A percentile compares a stretch with the other conserved stretches of the same genome.
phyloP scores from a whole-genome alignment of 2,329 filamentous ascomycete genomes.

The Allantophomopsis lycopodina region DNA sequence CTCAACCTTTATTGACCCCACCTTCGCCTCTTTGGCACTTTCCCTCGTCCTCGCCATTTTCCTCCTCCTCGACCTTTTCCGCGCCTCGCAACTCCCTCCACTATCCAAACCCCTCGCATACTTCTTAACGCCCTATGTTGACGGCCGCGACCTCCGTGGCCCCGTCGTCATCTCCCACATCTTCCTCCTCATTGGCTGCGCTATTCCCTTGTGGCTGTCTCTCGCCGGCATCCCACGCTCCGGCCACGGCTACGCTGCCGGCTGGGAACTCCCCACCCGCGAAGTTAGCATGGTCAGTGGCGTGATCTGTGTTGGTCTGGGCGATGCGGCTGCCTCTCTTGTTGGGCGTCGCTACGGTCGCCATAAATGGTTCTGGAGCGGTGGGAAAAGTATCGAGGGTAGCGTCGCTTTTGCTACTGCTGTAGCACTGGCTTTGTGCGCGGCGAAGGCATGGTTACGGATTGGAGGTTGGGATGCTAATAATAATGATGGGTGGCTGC shows the following conservation, averaged over 20 bases:
- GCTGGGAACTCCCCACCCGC: slow-evolving; percentile 62
- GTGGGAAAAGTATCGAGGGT: slow-evolving; percentile 90
- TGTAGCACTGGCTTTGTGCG: slow-evolving; percentile 61
- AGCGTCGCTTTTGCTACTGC: slow-evolving; percentile 68
- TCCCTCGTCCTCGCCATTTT: slow-evolving; percentile 71
- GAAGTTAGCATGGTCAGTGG: slow-evolving; percentile 87
- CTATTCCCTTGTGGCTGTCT: slow-evolving; percentile 84
- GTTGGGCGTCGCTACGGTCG: slow-evolving; percentile 78
- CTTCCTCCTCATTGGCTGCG: slow-evolving; percentile 88
- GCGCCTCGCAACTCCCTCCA: slow-evolving; percentile 83
- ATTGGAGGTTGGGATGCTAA: slow-evolving; percentile 68
- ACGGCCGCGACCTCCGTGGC: slow-evolving; percentile 82
- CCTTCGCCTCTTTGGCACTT: slow-evolving; percentile 71
- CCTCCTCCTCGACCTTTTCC: slow-evolving; percentile 74
- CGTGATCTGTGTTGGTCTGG: slow-evolving; percentile 87
- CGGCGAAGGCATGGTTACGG: slow-evolving; percentile 60
- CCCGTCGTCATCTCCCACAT: slow-evolving; percentile 95
- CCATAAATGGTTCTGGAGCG: slow-evolving; percentile 91
- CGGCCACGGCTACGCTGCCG: slow-evolving; percentile 39
- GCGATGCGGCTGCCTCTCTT: slow-evolving; percentile 84
- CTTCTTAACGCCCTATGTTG: slow-evolving; percentile 88
- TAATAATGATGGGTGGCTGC: slow-evolving; percentile 58
- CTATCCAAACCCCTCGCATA: slow-evolving; percentile 72
- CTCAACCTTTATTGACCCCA: slow-evolving; percentile 72
- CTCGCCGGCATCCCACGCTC: slow-evolving; percentile 54